Conservation (phyloP, 1,139 yeast genomes). For the Yamadazyma jaroonii region DNA sequence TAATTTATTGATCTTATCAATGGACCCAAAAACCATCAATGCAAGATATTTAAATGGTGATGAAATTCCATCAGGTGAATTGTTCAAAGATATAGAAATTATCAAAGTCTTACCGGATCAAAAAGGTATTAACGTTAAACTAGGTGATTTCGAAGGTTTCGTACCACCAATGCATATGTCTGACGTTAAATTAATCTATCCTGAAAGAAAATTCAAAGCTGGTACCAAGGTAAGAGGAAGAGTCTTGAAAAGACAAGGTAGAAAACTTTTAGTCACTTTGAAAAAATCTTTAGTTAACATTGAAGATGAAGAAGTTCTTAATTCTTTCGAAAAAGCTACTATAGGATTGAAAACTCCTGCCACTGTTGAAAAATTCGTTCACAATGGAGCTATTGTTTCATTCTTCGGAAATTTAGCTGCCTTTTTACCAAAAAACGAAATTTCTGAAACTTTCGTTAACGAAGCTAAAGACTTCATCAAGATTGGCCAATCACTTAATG, state of each 20-base stretch:
- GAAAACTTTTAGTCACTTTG: constrained; percentile 59
- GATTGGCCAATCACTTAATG: constrained; percentile 81
- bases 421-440: constrained; percentile 81
- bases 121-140: constrained; percentile 66
- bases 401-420: constrained; percentile 81
- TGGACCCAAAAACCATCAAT: constrained; percentile 62
- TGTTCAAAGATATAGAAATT: constrained; percentile 55
- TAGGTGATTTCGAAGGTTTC: constrained; percentile 66
- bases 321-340: constrained; percentile 49
- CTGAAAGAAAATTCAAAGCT: constrained; percentile 86
- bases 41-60: constrained; percentile 62
- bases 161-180: constrained; percentile 79
- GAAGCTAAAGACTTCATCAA: constrained; percentile 77
- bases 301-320: constrained; percentile 57
- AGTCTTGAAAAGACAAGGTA: constrained; percentile 41
- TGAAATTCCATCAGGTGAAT: constrained; percentile 77
- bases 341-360: constrained; percentile 69
- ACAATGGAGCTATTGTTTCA: constrained; percentile 77
- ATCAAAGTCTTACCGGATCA: constrained; percentile 59
- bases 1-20: constrained; percentile 61
- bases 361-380: constrained; percentile 69
- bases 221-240: constrained; percentile 82
- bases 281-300: constrained; percentile 78
- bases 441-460: constrained; percentile 81
- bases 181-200: constrained; percentile 79